Conservation (phyloP, 2,329 filamentous ascomycete species). For the Mycosphaerelloides madeirae region DNA sequence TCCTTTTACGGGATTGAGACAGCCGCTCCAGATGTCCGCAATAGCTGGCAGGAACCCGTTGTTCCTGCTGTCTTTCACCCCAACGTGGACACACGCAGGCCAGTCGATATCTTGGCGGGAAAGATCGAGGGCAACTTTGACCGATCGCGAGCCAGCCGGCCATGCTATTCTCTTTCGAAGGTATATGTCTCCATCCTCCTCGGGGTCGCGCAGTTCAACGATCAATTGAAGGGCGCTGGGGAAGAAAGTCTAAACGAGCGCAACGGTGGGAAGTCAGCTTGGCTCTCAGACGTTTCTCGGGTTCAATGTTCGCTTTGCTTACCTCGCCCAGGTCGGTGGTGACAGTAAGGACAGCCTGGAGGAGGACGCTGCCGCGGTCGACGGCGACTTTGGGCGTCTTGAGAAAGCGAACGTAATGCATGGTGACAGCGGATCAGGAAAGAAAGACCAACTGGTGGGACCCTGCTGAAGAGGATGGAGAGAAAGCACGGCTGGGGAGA, state of each 20-base stretch:
- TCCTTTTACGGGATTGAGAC: slow-evolving; percentile 38
- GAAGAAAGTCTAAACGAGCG: slow-evolving; percentile 56
- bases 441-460: no score
- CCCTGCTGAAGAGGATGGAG: no score
- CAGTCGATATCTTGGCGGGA: slow-evolving; percentile 36
- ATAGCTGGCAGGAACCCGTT: slow-evolving; percentile 38
- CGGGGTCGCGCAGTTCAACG: slow-evolving; percentile 34
- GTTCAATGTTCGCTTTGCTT: no score
- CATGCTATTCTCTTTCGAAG: slow-evolving; percentile 43
- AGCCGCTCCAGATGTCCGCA: slow-evolving; percentile 54
- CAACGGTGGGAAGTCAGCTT: no score
- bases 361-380: slow-evolving; percentile 36
- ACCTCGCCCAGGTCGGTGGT: slow-evolving; percentile 68
- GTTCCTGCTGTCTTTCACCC: slow-evolving; percentile 28
- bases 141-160: slow-evolving; percentile 39
- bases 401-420: slow-evolving; percentile 65
- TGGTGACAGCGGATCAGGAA: no score
- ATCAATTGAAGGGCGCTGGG: slow-evolving; percentile 44
- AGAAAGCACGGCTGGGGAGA: no score
- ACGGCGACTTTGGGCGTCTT: slow-evolving; percentile 53
- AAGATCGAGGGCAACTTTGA: slow-evolving; percentile 42
- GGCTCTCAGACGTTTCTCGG: no score
- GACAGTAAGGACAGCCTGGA: slow-evolving; percentile 56
- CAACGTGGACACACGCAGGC: slow-evolving; percentile 40
- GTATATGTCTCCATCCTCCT: slow-evolving; percentile 36